Base-by-base conservation (phyloP, 768 basidiomycete genomes). In the Pulveroboletus sp. region DNA sequence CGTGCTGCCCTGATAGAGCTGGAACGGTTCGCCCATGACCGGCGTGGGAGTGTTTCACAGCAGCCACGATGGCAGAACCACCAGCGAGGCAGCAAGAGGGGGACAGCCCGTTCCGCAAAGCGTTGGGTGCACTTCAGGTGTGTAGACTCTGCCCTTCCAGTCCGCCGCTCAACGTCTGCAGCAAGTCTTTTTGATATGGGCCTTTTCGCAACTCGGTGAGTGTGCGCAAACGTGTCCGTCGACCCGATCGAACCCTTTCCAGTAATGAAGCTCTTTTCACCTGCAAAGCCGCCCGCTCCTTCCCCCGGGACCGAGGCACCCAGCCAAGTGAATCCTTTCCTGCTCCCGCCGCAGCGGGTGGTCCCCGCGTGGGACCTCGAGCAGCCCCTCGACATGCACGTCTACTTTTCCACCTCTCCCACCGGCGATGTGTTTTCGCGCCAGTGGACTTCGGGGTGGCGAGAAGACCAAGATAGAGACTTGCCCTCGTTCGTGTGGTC, bases 401-500 rank as follows among this genome's bases (percentile, higher is more conserved):
- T 91, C 4, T 78, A 83, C 61, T 68, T 93, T 29, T 81, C 89
- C 17, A 86, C 85, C 0, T 81, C 81, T 2, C 82, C 81, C 2
- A 72, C 64, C 6, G 78, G 75, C 7, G 79, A 85, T 56, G 75
- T 83, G 8, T 87, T 87, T 69, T 71, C 74, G 12, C 68, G 68
- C 30, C 74, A 75, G 46, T 76, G 75, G 77, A 76, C 74, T n/a
- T 71, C 74, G 2, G 73, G 68, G 30, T 77, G 74, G 66, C 67
- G 73, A 36, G 72, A 74, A 45, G 70, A 79, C 43, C 69, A 71
- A 31, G 78, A 76, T 38, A 76, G 73, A 48, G 68, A 63, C 22
- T 69, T 91, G 31, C 88, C 88, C 6, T 75, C 76, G 52, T 83
- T 90, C 53, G 73, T 83, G 17, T 93, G 90, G 90, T 69, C 81